A percentile compares a stretch with the other conserved stretches of the same genome.
Conservation (phyloP, 2,329 filamentous ascomycete genomes). For the Arthrobotrys megalospora region DNA sequence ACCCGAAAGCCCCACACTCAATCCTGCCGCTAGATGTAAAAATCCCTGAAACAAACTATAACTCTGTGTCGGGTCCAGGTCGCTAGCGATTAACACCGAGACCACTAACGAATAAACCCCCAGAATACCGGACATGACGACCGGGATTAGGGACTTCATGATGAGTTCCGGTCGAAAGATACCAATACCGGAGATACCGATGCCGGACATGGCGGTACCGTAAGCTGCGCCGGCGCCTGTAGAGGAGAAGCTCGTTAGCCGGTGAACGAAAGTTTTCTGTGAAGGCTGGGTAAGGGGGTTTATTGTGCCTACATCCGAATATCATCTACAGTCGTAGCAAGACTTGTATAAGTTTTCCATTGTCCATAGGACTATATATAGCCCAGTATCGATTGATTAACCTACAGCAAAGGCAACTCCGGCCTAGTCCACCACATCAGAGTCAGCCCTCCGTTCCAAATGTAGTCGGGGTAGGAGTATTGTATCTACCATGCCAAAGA, state of each 20-base stretch:
- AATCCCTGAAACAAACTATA: conserved; percentile 93
- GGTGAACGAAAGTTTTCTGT: neutral
- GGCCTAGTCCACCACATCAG: conserved; percentile 25
- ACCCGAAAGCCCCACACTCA: conserved; percentile 92
- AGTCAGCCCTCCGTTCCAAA: conserved; percentile 8
- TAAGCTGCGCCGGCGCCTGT: conserved; percentile 78
- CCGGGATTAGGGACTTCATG: conserved; percentile 78
- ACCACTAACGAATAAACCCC: conserved; percentile 98
- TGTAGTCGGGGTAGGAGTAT: neutral
- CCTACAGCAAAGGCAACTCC: conserved; percentile 59
- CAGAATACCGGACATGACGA: conserved; percentile 99
- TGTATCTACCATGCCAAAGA: conserved; percentile 57
- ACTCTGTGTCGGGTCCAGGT: conserved; percentile 77
- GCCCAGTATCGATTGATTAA: conserved; percentile 17
- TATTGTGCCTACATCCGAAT: conserved; percentile 50
- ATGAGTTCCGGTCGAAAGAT: conserved; percentile 88
- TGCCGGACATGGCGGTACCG: conserved; percentile 86
- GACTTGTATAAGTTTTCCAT: neutral
- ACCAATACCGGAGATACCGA: conserved; percentile 87
- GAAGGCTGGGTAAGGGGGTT: conserved; percentile 15
- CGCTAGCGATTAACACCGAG: conserved; percentile 92
- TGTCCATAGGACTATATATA: neutral
- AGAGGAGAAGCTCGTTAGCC: neutral
- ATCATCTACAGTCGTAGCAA: conserved; percentile 41
- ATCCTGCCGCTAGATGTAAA: conserved; percentile 90